These are phyloP conservation scores for Fusarium haematococcum DNA, from an alignment of 2,329 filamentous ascomycete genomes.

Conservation along the genomic window DNA sequence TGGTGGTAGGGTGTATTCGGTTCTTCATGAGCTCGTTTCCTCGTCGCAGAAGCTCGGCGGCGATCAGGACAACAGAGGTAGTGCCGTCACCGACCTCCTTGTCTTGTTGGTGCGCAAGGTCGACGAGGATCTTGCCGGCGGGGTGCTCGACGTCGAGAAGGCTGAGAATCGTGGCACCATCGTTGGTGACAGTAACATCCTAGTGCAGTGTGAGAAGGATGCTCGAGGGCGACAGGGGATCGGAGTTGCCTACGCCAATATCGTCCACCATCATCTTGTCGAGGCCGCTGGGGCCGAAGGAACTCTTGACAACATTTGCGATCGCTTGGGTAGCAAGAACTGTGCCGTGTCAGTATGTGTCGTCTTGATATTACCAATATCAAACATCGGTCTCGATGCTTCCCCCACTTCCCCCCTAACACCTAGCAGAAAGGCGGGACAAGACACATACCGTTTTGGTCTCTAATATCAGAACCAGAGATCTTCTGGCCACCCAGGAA, in stretches of 20 bases:
- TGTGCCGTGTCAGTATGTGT: slow-evolving; percentile 51
- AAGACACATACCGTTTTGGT: slow-evolving; percentile 83
- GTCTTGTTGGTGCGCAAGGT: slow-evolving; percentile 97
- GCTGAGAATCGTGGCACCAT: slow-evolving; percentile 95
- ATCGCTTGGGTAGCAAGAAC: slow-evolving; percentile 97
- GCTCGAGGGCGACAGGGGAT: slow-evolving; percentile 27
- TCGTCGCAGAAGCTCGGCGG: slow-evolving; percentile 90
- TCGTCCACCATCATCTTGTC: slow-evolving; percentile 99
- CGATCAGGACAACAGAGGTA: slow-evolving; percentile 97
- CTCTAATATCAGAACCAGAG: slow-evolving; percentile 93
- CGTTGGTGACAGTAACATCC: slow-evolving; percentile 99
- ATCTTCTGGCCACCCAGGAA: slow-evolving; percentile 99
- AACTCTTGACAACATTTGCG: slow-evolving; percentile 98
- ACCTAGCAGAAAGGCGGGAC: slow-evolving; percentile 38
- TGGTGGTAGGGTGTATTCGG: slow-evolving; percentile 98
- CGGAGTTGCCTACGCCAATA: slow-evolving; percentile 77
- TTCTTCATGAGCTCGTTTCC: slow-evolving; percentile 99
- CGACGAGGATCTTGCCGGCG: slow-evolving; percentile 97
- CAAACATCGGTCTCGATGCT: slow-evolving; percentile 25
- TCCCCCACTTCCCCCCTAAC: slow-evolving; percentile 44
- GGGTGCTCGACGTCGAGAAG: slow-evolving; percentile 98
- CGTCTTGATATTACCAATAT: slow-evolving; percentile 27
- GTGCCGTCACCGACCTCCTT: slow-evolving; percentile 99
- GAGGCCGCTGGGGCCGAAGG: slow-evolving; percentile 94
- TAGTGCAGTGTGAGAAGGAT: slow-evolving; percentile 50